Base-by-base conservation (phyloP, 306 rosid species). In the Argentina anserina region DNA sequence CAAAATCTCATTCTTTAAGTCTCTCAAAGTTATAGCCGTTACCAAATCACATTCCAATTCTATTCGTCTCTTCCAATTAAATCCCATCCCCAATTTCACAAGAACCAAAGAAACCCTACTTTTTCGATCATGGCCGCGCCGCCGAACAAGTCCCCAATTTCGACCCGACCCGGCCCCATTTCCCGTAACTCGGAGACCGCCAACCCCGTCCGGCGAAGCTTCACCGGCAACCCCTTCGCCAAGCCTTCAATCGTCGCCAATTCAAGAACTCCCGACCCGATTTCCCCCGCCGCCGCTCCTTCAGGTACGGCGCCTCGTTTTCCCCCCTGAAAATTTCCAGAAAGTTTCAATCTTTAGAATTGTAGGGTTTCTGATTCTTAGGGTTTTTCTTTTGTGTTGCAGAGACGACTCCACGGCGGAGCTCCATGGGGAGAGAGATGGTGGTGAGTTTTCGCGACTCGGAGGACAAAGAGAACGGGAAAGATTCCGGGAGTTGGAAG, bases 391-490 rank as follows among this genome's bases (percentile, higher is more conserved):
- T 63, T 59, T 31, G 58, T 15, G 64, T 9, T 76, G 79, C 76
- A 90, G 98, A 89, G 71, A 56, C 28, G 11, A 8, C 77, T 80
- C 84, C 71, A 0, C 71, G 86, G 73, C 82, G 85, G 76, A 84
- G 74, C 70, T 80, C 92, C 8, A 28, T 71, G 25, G 82, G 81
- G 17, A 80, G 79, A 47, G 92, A 86, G 45, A 76, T 58, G 52
- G 37, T 53, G 6, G 81, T 72, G 18, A 79, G 80, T 63, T 67
- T 74, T 20, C 61, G 79, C 1, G 86, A 86, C n/a, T 23, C 25
- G 1, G 90, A 81, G 67, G 92, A 93, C 73, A 93, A 93, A 84
- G 98, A 93, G 70, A 93, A 93, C 40, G 86, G 68, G 12, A 93
- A 88, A 75, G 91, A 86, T 34, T 83, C 83, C 49, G 49, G 49